Base-by-base conservation (phyloP, 2,329 filamentous ascomycete genomes). In the Cladosporium sp. region DNA sequence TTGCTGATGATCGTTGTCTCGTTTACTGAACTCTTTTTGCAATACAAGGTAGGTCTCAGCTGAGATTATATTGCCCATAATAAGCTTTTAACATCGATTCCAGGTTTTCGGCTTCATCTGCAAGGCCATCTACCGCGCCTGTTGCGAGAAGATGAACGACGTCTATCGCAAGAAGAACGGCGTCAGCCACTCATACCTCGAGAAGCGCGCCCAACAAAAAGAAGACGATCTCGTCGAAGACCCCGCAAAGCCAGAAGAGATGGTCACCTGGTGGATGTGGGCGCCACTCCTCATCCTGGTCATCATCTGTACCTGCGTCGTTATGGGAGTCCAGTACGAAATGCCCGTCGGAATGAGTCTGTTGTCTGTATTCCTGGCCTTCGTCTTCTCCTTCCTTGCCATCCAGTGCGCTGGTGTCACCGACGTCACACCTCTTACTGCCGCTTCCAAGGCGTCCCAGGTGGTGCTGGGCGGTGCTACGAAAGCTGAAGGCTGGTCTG, bases 391-490 rank as follows among this genome's bases (percentile, higher is more conserved):
- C 38, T 79, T 82, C 69, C 68, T 83, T 19, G 78, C 78, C 40
- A 79, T 82, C 54, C 79, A 83, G 62, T 80, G 78, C 61, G 75
- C 76, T 25, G 80, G 60, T 53, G 54, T 60, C 18, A 63, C 75
- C 13, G 79, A 83, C 57, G 78, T 78, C 57, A 82, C 82, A 0
- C 83, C 83, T 0, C 70, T 86, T 2, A 85, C 83, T 3, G 81
- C 83, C 3, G 80, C 80, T 0, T 77, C 82, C 56, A 86, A 86
- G 67, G 83, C 83, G 4, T 83, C 81, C 1, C 83, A 86, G 69
- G 78, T 86, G 50, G 75, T 86, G 49, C 81, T 84, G 40, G 83
- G 83, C 56, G 83, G 78, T 43, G 81, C 82, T 25, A 85, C 82
- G 30, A 74, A 75, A 33, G 74, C 76, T 55, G 71, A 77, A 51